These are phyloP conservation scores for Chromera velia DNA, from an alignment of 73 alveolate genomes.

Conservation along the genomic window DNA sequence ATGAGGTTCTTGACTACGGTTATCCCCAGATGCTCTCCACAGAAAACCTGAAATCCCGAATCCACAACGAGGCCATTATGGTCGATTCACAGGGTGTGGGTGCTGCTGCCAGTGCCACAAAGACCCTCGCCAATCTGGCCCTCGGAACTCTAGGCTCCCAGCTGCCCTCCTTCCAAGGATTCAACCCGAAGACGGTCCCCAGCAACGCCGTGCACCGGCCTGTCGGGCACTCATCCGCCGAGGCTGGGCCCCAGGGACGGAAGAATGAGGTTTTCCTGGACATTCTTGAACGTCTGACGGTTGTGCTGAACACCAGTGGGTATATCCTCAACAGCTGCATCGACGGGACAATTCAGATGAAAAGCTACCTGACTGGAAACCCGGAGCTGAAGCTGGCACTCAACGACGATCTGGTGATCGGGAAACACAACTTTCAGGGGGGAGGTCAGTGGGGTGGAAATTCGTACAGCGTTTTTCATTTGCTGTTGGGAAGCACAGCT, in stretches of 20 bases:
- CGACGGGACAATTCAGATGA: conserved; percentile 94
- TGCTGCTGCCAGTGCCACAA: no score
- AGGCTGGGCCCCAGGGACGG: conserved; percentile 45
- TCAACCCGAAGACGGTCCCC: conserved; percentile 49
- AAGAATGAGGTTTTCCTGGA: conserved; percentile 95
- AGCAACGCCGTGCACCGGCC: conserved; percentile 68
- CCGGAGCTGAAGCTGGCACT: conserved; percentile 82
- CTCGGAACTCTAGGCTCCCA: neutral
- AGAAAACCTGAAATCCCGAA: conserved; percentile 52
- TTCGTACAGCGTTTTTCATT: no score
- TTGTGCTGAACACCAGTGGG: conserved; percentile 89
- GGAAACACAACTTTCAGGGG: neutral
- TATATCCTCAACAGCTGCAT: conserved; percentile 84
- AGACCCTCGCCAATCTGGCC: neutral
- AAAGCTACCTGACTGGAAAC: conserved; percentile 71
- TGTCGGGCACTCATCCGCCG: conserved; percentile 43
- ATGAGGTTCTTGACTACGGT: conserved; percentile 74
- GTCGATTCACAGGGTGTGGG: no score
- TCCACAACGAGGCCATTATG: conserved; percentile 29
- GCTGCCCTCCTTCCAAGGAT: neutral
- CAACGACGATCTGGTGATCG: conserved; percentile 55
- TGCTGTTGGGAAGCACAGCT: no score
- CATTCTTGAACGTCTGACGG: conserved; percentile 88
- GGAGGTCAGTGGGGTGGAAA: neutral
- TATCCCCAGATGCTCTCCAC: conserved; percentile 76